Evolutionary conservation across 164 flowering plant genomes (phyloP), one percentile per base, ranked within the genome.

Genomic region (Malania oleifera): DNA sequence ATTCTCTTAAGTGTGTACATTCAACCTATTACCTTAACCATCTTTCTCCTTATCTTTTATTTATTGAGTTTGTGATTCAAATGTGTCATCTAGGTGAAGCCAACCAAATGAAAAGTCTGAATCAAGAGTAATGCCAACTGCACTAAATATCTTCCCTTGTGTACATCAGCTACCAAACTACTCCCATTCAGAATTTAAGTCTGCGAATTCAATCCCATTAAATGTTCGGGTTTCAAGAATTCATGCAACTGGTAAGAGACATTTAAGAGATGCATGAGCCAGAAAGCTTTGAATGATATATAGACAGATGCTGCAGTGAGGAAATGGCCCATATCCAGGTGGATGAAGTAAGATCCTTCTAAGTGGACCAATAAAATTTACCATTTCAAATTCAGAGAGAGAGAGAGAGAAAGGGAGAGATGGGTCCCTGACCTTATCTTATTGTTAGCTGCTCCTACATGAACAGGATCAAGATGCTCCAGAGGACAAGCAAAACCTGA

Each of bases 211-310:
- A 52, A 45, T 23, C 22, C 59, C 20, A 54, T 56, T 61, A 37
- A 56, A 56, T 29, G 29, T 52, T 12, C 31, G 43, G 45, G 29
- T 52, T 43, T 46, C 53, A 57, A n/a, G 46, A 14, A 25, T 35
- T 10, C 7, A 28, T 25, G 17, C 41, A 54, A 28, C 43, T 12
- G 31, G 34, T 19, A 26, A 44, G 54, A 43, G 59, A 13, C 61
- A 70, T 70, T 70, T 65, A 62, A 57, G 67, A 70, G 64, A 40
- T 62, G 51, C 68, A 71, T 67, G 71, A 63, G 71, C 55, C 67
- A 51, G 10, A 54, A 52, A 60, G 66, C 67, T 12, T 59, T 63
- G 12, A 66, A 53, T 52, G 70, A 64, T 31, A 53, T 19, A 34
- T 63, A 46, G 64, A 48, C 67, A 46, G 64, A 48, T 51, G 29